Percentiles rank a stretch among this genome's conserved stretches.
Evolutionary conservation across 257 asterid genomes (phyloP).

Genomic region (Fraxinus quadrangulata): DNA sequence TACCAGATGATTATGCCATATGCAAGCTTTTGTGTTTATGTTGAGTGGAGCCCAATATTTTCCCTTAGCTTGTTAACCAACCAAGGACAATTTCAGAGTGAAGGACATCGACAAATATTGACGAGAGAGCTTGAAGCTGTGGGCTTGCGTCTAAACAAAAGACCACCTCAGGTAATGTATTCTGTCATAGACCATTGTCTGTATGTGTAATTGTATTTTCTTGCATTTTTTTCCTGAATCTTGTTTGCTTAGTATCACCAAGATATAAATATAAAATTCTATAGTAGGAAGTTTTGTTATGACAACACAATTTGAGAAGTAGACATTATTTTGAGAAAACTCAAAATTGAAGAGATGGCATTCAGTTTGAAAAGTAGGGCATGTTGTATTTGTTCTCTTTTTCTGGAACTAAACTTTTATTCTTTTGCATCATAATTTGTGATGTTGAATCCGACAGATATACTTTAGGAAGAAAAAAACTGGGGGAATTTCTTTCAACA

Average conservation of each 20-base stretch:
- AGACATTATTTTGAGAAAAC: constrained; percentile 13
- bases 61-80: constrained; percentile 27
- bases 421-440: constrained; percentile 11
- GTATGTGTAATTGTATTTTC: not conserved
- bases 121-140: constrained; percentile 98
- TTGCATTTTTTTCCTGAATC: not conserved
- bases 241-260: not conserved
- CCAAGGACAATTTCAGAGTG: constrained; percentile 64
- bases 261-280: not conserved
- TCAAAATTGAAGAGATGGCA: not conserved
- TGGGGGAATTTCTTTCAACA: constrained; percentile 96
- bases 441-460: constrained; percentile 62
- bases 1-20: not conserved
- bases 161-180: constrained; percentile 82
- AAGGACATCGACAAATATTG: constrained; percentile 98
- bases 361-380: constrained; percentile 3
- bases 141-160: constrained; percentile 94
- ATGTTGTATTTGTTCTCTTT: constrained; percentile 1
- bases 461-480: constrained; percentile 96
- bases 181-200: not conserved
- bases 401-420: constrained; percentile 17
- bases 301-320: not conserved
- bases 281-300: not conserved
- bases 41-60: constrained; percentile 8
- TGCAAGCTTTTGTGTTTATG: not conserved